Evolutionary conservation across 2,329 filamentous ascomycete species (phyloP).

Genomic region (Nakataea oryzae): DNA sequence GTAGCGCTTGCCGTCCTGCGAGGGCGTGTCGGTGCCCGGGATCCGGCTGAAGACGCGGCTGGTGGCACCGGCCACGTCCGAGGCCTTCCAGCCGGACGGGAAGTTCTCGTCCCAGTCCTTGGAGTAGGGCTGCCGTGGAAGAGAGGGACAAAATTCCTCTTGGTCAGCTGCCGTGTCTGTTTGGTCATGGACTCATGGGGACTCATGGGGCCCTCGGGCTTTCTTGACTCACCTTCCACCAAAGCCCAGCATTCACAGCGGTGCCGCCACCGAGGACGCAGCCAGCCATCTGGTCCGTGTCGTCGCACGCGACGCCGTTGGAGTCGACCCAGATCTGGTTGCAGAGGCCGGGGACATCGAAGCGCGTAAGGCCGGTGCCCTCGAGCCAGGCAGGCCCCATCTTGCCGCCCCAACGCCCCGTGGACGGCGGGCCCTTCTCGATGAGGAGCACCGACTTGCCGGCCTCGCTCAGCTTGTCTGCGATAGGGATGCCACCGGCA

Average conservation of each 20-base stretch:
- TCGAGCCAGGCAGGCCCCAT: slow-evolving; percentile 52
- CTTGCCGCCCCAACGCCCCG: slow-evolving; percentile 53
- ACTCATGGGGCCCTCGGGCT: slow-evolving; percentile 5
- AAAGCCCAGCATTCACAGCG: slow-evolving; percentile 58
- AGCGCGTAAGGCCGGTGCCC: slow-evolving; percentile 53
- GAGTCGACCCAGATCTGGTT: slow-evolving; percentile 60
- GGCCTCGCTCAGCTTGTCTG: slow-evolving; percentile 52
- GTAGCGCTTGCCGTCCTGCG: slow-evolving; percentile 50
- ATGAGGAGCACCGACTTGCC: slow-evolving; percentile 56
- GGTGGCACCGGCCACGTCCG: slow-evolving; percentile 45
- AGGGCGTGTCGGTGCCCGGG: slow-evolving; percentile 51
- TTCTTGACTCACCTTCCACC: slow-evolving; percentile 42
- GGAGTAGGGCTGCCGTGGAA: slow-evolving; percentile 35
- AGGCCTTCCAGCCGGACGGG: slow-evolving; percentile 53
- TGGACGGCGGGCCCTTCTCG: slow-evolving; percentile 49
- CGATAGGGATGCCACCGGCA: slow-evolving; percentile 48
- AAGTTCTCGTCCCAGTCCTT: slow-evolving; percentile 56
- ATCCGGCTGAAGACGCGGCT: slow-evolving; percentile 50
- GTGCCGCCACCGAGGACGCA: slow-evolving; percentile 60
- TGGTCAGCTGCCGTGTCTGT: background rate
- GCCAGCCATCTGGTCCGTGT: slow-evolving; percentile 64
- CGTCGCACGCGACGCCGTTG: slow-evolving; percentile 50
- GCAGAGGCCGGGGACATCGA: slow-evolving; percentile 61
- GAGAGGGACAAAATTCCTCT: background rate
- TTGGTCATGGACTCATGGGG: background rate